A percentile compares a stretch with the other conserved stretches of the same genome.
These are phyloP conservation scores for Penicillium roqueforti DNA, from an alignment of 495 filamentous ascomycete genomes.

Conservation along the genomic window DNA sequence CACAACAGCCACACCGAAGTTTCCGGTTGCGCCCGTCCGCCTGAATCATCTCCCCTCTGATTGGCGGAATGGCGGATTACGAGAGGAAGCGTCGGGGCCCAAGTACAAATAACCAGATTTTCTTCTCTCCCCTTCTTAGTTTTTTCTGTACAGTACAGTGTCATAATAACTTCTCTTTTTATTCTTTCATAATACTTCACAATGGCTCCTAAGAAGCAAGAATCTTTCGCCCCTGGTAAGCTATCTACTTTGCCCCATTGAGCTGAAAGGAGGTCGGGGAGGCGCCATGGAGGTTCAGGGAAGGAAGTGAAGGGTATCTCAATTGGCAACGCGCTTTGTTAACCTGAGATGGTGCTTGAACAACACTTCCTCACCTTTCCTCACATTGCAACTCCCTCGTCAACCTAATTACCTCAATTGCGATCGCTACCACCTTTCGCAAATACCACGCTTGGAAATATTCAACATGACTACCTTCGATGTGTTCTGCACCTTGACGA, in stretches of 20 bases:
- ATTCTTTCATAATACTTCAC: slow-evolving; percentile 30
- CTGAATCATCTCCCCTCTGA: slow-evolving; percentile 39
- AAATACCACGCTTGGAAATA: not conserved
- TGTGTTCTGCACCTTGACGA: slow-evolving; percentile 23
- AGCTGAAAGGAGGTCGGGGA: not conserved
- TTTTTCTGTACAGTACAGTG: slow-evolving; percentile 31
- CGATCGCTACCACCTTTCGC: not conserved
- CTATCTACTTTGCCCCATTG: slow-evolving; percentile 11
- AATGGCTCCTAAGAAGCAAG: slow-evolving; percentile 42
- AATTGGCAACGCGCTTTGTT: not conserved
- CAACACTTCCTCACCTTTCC: not conserved
- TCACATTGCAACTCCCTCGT: not conserved
- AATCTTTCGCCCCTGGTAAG: slow-evolving; percentile 45
- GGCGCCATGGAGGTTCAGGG: not conserved
- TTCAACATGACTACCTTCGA: slow-evolving; percentile 31
- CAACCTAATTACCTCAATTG: not conserved
- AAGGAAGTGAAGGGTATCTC: not conserved
- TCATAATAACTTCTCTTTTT: slow-evolving; percentile 23
- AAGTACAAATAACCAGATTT: slow-evolving; percentile 42
- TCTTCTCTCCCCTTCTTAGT: slow-evolving; percentile 24
- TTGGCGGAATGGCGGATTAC: slow-evolving; percentile 36
- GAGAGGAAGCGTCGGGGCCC: slow-evolving; percentile 36
- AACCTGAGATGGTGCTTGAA: not conserved
- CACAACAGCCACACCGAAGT: slow-evolving; percentile 15
- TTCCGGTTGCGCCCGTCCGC: slow-evolving; percentile 39